Evolutionary conservation across 805 yeast genomes (phyloP).

Genomic region (Yarrowia phangngaensis): DNA sequence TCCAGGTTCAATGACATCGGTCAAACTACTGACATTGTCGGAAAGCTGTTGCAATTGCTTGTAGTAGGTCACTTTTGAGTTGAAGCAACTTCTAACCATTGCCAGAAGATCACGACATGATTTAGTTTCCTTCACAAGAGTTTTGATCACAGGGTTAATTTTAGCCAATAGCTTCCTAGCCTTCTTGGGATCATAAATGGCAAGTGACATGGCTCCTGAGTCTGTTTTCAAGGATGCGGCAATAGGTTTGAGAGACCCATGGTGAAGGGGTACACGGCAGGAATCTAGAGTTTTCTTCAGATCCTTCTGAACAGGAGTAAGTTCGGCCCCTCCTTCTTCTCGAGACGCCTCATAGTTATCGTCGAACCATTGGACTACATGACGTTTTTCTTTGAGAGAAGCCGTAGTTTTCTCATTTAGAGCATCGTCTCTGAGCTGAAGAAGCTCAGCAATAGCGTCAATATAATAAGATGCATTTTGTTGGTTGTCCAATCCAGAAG

Average conservation of each 20-base stretch:
- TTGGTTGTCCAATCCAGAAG: slow-evolving; percentile 16
- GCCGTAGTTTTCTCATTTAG: not conserved
- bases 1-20: slow-evolving; percentile 37
- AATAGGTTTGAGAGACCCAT: slow-evolving; percentile 10
- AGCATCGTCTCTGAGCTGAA: slow-evolving; percentile 3
- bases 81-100: slow-evolving; percentile 61
- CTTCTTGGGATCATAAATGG: slow-evolving; percentile 3
- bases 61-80: slow-evolving; percentile 76
- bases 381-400: not conserved
- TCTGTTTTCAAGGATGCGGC: slow-evolving; percentile 1
- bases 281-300: slow-evolving; percentile 4
- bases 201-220: slow-evolving; percentile 1
- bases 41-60: slow-evolving; percentile 81
- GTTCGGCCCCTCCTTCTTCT: too few relatives aligned
- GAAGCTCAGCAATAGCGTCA: not conserved
- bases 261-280: not conserved
- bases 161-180: not conserved
- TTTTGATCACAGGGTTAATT: slow-evolving; percentile 1
- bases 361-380: not conserved
- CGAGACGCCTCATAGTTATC: slow-evolving; percentile 4
- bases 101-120: slow-evolving; percentile 33
- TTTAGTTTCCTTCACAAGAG: not conserved
- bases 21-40: slow-evolving; percentile 64
- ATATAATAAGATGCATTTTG: not conserved
- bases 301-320: not conserved